These are phyloP conservation scores for Rosa multiflora DNA, from an alignment of 306 rosid genomes.

Conservation along the genomic window DNA sequence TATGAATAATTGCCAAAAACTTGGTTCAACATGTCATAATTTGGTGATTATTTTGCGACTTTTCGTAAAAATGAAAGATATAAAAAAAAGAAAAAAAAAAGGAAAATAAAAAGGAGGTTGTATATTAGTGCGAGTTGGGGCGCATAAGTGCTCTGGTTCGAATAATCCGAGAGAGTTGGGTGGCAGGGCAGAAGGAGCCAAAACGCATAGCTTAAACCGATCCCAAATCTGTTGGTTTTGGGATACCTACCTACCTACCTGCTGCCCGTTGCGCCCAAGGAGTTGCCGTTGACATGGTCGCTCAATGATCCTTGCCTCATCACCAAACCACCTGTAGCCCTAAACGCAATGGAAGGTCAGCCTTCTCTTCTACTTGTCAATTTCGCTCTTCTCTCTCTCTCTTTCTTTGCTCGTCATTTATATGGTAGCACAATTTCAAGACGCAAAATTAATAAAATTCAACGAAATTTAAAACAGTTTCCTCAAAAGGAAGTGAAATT, in stretches of 20 bases:
- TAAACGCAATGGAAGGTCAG: conserved; percentile 9
- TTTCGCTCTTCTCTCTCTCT: neutral
- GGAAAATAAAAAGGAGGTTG: too few relatives aligned
- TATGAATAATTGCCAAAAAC: too few relatives aligned
- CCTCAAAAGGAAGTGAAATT: neutral
- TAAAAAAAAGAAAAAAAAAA: too few relatives aligned
- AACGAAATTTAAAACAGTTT: neutral
- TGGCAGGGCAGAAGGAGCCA: neutral
- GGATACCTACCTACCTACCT: neutral
- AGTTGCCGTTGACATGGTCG: neutral
- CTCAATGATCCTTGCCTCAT: neutral
- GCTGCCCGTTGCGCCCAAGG: neutral
- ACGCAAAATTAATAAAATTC: neutral
- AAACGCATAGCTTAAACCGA: neutral
- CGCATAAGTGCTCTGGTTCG: neutral
- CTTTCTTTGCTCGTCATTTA: neutral
- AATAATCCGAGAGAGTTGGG: neutral
- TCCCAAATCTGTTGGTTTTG: neutral
- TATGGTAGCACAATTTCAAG: neutral
- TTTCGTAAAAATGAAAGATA: too few relatives aligned
- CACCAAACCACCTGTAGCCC: neutral
- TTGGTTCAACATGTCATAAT: too few relatives aligned
- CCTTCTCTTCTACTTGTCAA: neutral
- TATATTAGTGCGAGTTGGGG: neutral
- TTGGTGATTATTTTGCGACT: too few relatives aligned